Conservation (phyloP, 495 filamentous ascomycete genomes). For the Bacidia gigantensis region DNA sequence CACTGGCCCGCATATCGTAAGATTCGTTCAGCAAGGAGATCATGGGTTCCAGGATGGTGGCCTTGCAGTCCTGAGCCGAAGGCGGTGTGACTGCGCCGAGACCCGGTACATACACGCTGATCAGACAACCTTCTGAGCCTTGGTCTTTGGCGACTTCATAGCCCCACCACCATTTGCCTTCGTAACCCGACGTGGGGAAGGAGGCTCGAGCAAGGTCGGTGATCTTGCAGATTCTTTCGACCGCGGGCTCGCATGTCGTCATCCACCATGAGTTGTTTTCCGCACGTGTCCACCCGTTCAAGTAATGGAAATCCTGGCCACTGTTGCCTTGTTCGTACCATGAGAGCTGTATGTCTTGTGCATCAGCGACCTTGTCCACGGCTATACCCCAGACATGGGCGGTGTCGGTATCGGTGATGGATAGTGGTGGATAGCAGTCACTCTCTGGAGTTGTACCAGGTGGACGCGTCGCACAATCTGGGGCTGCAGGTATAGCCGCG, state of each 20-base stretch:
- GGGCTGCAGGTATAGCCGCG: background rate
- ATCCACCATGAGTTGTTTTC: background rate
- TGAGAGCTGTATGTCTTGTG: background rate
- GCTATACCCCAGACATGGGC: background rate
- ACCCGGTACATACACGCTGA: background rate
- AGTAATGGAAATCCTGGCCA: background rate
- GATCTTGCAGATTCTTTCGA: background rate
- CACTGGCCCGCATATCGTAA: background rate
- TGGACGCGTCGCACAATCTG: background rate
- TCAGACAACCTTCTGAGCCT: background rate
- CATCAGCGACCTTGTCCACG: background rate
- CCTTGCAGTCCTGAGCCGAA: background rate
- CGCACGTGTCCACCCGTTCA: background rate
- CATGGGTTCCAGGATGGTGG: background rate
- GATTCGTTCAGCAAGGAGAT: background rate
- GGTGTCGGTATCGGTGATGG: background rate
- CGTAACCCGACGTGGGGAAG: background rate
- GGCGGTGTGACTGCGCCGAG: background rate
- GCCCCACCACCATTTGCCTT: background rate
- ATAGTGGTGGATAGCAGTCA: background rate
- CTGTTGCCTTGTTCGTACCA: background rate
- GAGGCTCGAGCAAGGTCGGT: background rate
- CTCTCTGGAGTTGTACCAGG: background rate
- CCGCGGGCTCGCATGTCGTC: background rate
- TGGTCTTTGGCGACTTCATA: background rate